phyloP scores from a whole-genome alignment of 2,329 filamentous ascomycete genomes.

The Graphilbum ipis-grandicollis region DNA sequence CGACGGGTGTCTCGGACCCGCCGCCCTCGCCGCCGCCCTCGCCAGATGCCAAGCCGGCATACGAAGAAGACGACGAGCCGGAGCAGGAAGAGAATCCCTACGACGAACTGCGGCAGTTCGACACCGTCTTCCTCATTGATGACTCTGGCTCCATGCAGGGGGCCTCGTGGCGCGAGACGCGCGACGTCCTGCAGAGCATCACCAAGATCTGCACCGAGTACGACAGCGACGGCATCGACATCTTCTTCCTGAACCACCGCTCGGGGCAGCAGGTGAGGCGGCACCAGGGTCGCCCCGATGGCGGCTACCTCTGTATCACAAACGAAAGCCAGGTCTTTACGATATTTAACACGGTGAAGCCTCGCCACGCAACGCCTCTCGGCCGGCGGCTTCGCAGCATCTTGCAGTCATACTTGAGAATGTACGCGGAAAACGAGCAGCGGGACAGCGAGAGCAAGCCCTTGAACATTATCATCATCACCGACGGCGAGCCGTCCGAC shows the following conservation, averaged over 20 bases:
- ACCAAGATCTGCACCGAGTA: conserved; percentile 65
- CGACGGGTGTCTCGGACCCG: too few relatives aligned
- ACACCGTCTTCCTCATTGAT: conserved; percentile 82
- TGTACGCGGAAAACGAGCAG: conserved; percentile 24
- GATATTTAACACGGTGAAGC: conserved; percentile 54
- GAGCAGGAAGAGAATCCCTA: conserved; percentile 64
- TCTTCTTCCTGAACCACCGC: conserved; percentile 80
- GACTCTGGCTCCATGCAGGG: conserved; percentile 81
- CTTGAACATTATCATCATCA: conserved; percentile 83
- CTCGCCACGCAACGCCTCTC: conserved; percentile 54
- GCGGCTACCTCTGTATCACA: conserved; percentile 48
- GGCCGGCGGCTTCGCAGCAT: conserved; percentile 56
- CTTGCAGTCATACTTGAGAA: conserved; percentile 50
- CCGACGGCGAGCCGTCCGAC: conserved; percentile 69
- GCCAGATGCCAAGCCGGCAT: too few relatives aligned
- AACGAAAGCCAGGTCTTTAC: conserved; percentile 37
- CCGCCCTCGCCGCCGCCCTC: too few relatives aligned
- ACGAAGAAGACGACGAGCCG: too few relatives aligned
- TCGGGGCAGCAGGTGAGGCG: conserved; percentile 12
- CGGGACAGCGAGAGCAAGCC: conserved; percentile 41
- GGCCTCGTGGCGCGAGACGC: conserved; percentile 58
- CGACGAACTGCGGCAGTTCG: conserved; percentile 60
- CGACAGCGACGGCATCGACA: conserved; percentile 73
- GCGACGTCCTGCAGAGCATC: conserved; percentile 52
- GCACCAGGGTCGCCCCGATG: conserved; percentile 20